phyloP scores from a whole-genome alignment of 2,329 filamentous ascomycete genomes.

The Knufia petricola region DNA sequence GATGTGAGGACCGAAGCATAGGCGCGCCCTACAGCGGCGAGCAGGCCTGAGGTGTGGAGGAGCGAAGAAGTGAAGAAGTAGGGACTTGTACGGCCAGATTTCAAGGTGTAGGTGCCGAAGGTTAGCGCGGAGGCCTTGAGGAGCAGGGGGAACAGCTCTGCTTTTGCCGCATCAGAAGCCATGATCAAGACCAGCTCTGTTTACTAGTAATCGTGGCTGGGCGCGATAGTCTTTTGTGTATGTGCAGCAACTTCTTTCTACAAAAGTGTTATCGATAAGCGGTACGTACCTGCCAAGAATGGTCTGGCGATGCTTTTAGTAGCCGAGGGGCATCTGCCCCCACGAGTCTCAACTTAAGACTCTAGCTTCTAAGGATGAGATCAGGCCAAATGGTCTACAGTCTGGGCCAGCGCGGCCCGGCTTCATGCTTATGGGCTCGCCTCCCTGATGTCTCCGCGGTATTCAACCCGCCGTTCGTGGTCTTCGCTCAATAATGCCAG shows the following conservation, averaged over 20 bases:
- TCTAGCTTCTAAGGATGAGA: neutral
- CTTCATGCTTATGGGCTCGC: too few relatives aligned
- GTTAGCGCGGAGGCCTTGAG: constrained; percentile 34
- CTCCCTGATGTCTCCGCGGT: neutral
- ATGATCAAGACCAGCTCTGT: too few relatives aligned
- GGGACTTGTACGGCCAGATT: constrained; percentile 79
- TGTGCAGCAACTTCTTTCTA: neutral
- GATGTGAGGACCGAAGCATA: constrained; percentile 57
- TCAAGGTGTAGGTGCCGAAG: constrained; percentile 55
- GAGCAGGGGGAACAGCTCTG: constrained; percentile 30
- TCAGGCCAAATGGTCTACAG: too few relatives aligned
- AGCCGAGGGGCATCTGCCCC: too few relatives aligned
- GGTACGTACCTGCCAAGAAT: neutral
- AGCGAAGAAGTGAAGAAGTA: constrained; percentile 98
- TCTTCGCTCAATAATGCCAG: neutral
- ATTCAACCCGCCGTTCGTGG: neutral
- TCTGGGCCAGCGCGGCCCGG: too few relatives aligned
- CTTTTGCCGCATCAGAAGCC: constrained; percentile 25
- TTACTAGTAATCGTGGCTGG: too few relatives aligned
- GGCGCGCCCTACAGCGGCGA: constrained; percentile 67
- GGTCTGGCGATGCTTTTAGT: too few relatives aligned
- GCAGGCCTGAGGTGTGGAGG: constrained; percentile 72
- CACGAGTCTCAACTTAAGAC: too few relatives aligned
- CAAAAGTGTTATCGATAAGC: neutral
- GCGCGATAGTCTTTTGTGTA: too few relatives aligned